Conservation (phyloP, 768 basidiomycete species). For the Tylopilus felleus region DNA sequence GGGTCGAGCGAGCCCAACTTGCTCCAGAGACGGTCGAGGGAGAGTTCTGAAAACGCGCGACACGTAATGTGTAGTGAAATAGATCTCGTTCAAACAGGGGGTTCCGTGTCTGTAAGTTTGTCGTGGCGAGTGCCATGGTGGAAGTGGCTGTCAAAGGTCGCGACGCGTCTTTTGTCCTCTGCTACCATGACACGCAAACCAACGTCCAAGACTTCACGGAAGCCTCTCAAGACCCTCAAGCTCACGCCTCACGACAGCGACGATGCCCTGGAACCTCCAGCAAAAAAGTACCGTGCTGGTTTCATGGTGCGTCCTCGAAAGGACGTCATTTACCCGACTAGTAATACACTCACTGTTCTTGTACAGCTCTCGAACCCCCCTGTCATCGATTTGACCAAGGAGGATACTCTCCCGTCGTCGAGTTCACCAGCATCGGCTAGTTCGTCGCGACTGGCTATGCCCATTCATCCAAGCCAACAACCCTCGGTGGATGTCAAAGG, state of each 20-base stretch:
- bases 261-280: conserved; percentile 17
- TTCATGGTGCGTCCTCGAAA: conserved; percentile 8
- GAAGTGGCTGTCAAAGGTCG: too few relatives aligned
- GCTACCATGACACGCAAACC: conserved; percentile 22
- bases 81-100: not conserved
- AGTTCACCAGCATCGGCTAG: conserved; percentile 1
- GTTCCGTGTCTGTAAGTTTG: too few relatives aligned
- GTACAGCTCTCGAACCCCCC: conserved; percentile 23
- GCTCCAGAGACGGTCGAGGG: not conserved
- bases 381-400: conserved; percentile 19
- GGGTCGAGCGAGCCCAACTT: not conserved
- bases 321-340: too few relatives aligned
- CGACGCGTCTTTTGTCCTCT: not conserved
- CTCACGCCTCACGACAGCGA: conserved; percentile 10
- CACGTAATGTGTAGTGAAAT: not conserved
- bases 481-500: conserved; percentile 19
- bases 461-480: conserved; percentile 1
- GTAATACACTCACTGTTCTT: not conserved
- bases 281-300: conserved; percentile 18
- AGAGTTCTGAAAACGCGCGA: not conserved
- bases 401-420: conserved; percentile 7
- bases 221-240: conserved; percentile 24
- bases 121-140: too few relatives aligned
- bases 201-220: conserved; percentile 11
- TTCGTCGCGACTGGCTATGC: conserved; percentile 1